Conservation (phyloP, 768 basidiomycete genomes). For the Kwoniella shandongensis region DNA sequence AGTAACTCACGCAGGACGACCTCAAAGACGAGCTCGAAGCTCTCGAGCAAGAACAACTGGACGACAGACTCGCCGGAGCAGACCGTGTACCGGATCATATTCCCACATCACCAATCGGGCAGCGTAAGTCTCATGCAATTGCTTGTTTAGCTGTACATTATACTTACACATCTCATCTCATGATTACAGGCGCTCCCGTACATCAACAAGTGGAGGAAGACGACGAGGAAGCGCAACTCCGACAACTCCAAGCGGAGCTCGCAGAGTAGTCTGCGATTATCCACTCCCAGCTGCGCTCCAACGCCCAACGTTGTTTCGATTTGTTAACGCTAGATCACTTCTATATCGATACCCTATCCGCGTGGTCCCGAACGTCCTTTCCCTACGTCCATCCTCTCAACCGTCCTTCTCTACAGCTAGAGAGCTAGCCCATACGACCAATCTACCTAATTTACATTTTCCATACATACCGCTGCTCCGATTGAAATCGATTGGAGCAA, state of each 20-base stretch:
- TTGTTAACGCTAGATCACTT: too few species aligned
- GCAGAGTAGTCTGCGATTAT: conserved; percentile 46
- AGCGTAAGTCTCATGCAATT: conserved; percentile 8
- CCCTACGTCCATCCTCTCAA: too few species aligned
- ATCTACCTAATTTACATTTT: too few species aligned
- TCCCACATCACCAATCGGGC: conserved; percentile 57
- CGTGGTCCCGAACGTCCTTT: too few species aligned
- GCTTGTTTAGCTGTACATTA: neutral
- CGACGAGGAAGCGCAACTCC: conserved; percentile 87
- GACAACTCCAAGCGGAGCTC: conserved; percentile 73
- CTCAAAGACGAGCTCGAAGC: conserved; percentile 77
- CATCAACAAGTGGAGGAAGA: conserved; percentile 71
- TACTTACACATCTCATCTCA: neutral
- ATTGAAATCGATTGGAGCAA: too few species aligned
- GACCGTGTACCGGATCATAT: conserved; percentile 85
- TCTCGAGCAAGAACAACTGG: conserved; percentile 82
- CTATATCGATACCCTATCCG: too few species aligned
- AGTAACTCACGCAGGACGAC: conserved; percentile 63
- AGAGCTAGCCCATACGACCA: too few species aligned
- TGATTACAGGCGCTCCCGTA: conserved; percentile 36
- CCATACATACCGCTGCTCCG: too few species aligned
- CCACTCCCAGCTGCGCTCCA: too few species aligned
- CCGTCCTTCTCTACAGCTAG: too few species aligned
- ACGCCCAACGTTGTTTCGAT: too few species aligned
- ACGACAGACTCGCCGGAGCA: conserved; percentile 77